Evolutionary conservation across 352 stramenopile genomes (phyloP), one percentile per base, ranked within the genome.

Genomic region (Pythium phragmitis): DNA sequence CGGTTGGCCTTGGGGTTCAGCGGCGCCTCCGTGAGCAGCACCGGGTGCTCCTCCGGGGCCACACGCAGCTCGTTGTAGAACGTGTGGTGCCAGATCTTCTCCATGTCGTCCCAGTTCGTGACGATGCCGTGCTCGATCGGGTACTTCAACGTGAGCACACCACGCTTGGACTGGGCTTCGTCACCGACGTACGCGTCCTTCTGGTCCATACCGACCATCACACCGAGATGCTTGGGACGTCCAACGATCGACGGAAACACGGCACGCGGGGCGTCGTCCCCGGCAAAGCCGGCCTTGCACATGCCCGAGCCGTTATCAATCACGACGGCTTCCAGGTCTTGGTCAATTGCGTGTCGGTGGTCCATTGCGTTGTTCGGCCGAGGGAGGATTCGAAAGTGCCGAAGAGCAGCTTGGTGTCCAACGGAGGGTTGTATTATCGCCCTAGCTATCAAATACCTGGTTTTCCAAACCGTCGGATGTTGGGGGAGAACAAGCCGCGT

Each of bases 251-350:
- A 21, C 2, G 78, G 67, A 62, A 96, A 92, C n/a, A 89, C 75
- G 14, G 81, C 68, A 9, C 85, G 82, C 0, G 90, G 90, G 28
- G 75, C 76, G 59, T 97, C 90, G 73, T 97, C 90, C 26, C 89
- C 86, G 0, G 82, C 79, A 70, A 91, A 96, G 0, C 89, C 89
- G 8, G 79, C 84, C 67, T 97, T 97, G 23, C 92, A 58, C 19
- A 74, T 74, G 8, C 85, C 85, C 23, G 87, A 96, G 47, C 89
- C 89, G 46, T 94, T 92, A 74, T 97, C 89, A 41, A 97, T 64
- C 70, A 97, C 87, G 21, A 21, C 21, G 1, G 21, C 21, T 21
- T 21, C 21, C 21, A 21, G 21, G 1, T 21, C 21, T 21, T 21
- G 21, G 21, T 21, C 21, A 21, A 21, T 21, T 21, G 21, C 21